phyloP scores from a whole-genome alignment of 345 rosid species.

The Populus alba region DNA sequence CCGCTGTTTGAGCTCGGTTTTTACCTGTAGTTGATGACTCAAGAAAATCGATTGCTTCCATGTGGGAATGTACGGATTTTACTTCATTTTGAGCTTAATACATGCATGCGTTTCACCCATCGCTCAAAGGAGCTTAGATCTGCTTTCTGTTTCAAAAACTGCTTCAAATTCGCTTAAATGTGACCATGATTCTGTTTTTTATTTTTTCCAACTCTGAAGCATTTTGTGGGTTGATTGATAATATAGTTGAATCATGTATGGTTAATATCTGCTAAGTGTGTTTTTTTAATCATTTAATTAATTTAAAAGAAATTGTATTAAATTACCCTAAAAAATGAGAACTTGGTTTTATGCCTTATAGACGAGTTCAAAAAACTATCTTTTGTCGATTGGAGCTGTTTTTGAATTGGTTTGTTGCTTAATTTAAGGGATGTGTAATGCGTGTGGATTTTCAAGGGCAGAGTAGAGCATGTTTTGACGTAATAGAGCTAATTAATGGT shows the following conservation, averaged over 20 bases:
- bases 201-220: too few species aligned
- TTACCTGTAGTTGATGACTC: too few species aligned
- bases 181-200: too few species aligned
- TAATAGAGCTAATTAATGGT: neutral
- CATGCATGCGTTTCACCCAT: neutral
- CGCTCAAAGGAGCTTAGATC: neutral
- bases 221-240: too few species aligned
- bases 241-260: too few species aligned
- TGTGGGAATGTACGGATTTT: conserved; percentile 10
- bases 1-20: neutral
- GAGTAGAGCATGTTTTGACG: neutral
- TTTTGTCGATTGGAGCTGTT: too few species aligned
- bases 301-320: too few species aligned
- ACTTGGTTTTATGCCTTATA: too few species aligned
- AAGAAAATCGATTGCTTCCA: neutral
- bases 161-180: neutral
- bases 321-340: too few species aligned
- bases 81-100: neutral
- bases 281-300: neutral
- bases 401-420: too few species aligned
- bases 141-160: neutral
- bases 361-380: too few species aligned
- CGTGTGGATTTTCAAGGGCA: neutral
- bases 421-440: neutral
- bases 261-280: neutral